These are phyloP conservation scores for Pyracantha coccinea DNA, from an alignment of 331 rosid genomes.

Conservation along the genomic window DNA sequence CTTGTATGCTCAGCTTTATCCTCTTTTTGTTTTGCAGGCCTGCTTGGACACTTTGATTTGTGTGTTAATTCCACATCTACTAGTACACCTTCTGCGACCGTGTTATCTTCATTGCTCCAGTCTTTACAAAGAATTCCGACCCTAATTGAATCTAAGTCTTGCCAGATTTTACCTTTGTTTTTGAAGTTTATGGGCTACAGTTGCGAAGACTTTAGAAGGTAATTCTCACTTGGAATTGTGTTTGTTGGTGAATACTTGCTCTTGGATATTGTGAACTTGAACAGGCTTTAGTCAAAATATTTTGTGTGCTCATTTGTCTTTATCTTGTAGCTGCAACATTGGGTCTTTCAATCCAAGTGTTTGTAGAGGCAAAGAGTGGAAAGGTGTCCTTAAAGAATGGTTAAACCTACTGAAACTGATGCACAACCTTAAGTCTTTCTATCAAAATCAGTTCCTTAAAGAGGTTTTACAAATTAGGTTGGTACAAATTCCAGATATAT, in stretches of 20 bases:
- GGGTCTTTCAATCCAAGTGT: slow-evolving; percentile 60
- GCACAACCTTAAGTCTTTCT: slow-evolving; percentile 60
- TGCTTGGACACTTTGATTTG: slow-evolving; percentile 38
- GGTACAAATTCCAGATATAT: slow-evolving; percentile 5
- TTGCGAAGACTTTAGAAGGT: slow-evolving; percentile 47
- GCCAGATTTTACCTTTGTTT: slow-evolving; percentile 56
- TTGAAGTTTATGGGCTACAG: slow-evolving; percentile 73
- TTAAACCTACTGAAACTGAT: slow-evolving; percentile 71
- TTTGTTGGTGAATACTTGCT: background rate
- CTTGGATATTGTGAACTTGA: slow-evolving; percentile 1
- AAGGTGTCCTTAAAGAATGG: slow-evolving; percentile 80
- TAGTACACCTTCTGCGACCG: slow-evolving; percentile 57
- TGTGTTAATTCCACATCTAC: slow-evolving; percentile 39
- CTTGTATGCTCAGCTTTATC: background rate
- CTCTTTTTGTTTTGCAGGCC: slow-evolving; percentile 48
- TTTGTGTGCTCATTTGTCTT: background rate
- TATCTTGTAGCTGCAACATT: slow-evolving; percentile 42
- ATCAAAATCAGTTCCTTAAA: slow-evolving; percentile 56
- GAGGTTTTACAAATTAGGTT: slow-evolving; percentile 80
- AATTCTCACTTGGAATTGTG: slow-evolving; percentile 14
- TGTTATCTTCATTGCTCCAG: slow-evolving; percentile 59
- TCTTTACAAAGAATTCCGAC: slow-evolving; percentile 62
- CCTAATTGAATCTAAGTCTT: slow-evolving; percentile 53
- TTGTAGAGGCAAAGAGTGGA: slow-evolving; percentile 93
- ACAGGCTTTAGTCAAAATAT: background rate